Conservation (phyloP, 2,329 filamentous ascomycete genomes). For the Lachnellula suecica region DNA sequence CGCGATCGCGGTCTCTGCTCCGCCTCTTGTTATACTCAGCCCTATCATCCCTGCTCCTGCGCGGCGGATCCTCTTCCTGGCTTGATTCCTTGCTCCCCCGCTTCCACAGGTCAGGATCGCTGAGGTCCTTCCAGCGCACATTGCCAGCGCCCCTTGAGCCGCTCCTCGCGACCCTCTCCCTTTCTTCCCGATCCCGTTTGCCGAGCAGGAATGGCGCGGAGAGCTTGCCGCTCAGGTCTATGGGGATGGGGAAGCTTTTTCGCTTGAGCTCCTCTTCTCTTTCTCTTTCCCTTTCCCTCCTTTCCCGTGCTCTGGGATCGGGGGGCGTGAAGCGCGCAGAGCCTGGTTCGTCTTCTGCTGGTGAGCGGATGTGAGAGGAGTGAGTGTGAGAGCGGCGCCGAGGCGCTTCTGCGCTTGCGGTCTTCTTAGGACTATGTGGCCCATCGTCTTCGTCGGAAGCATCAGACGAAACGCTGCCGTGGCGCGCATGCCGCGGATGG, state of each 20-base stretch:
- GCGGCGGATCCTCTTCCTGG: conserved; percentile 8
- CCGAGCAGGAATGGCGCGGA: conserved; percentile 29
- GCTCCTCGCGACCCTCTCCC: conserved; percentile 9
- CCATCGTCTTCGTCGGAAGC: conserved; percentile 21
- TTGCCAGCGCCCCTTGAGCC: conserved; percentile 11
- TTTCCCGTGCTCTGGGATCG: conserved; percentile 7
- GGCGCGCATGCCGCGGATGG: conserved; percentile 40
- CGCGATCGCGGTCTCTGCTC: conserved; percentile 15
- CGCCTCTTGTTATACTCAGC: conserved; percentile 14
- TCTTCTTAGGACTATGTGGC: conserved; percentile 10
- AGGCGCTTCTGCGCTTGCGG: neutral
- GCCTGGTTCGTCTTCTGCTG: conserved; percentile 1
- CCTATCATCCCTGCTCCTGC: conserved; percentile 5
- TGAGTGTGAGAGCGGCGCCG: conserved; percentile 9
- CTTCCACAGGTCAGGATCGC: conserved; percentile 13
- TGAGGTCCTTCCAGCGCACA: conserved; percentile 22
- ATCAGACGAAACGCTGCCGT: conserved; percentile 22
- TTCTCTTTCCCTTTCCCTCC: conserved; percentile 30
- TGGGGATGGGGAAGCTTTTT: conserved; percentile 24
- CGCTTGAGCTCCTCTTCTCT: conserved; percentile 22
- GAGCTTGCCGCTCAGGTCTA: conserved; percentile 30
- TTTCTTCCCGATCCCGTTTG: conserved; percentile 39
- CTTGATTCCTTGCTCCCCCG: conserved; percentile 14
- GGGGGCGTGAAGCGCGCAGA: conserved; percentile 2
- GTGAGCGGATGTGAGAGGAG: conserved; percentile 1